Evolutionary conservation across 345 rosid species (phyloP).

Genomic region (Eucalyptus urophylla): DNA sequence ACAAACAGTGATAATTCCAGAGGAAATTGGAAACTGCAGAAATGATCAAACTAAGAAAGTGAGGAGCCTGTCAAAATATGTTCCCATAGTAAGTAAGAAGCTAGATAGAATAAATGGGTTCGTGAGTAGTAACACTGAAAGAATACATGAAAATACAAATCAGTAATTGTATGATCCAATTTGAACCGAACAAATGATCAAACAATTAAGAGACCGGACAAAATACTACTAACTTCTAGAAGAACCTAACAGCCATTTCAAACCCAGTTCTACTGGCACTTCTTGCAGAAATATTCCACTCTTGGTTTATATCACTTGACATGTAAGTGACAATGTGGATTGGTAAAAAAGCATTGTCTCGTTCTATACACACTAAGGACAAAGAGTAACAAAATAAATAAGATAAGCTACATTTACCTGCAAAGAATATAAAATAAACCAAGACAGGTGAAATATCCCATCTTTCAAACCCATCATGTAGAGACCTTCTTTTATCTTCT

Average conservation of each 20-base stretch:
- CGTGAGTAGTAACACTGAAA: background rate
- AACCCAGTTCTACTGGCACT: background rate
- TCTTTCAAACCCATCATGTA: constrained; percentile 95
- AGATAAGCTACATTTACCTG: constrained; percentile 30
- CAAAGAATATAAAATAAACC: constrained; percentile 75
- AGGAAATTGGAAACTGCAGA: constrained; percentile 84
- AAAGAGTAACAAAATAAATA: background rate
- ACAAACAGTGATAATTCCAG: constrained; percentile 75
- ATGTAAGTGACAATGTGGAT: background rate
- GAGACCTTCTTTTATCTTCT: constrained; percentile 93
- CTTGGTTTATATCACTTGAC: background rate
- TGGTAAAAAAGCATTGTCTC: background rate
- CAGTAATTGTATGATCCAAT: background rate
- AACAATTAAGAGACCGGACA: background rate
- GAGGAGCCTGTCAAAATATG: background rate
- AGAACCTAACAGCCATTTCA: background rate
- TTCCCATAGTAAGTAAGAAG: background rate
- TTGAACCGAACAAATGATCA: background rate
- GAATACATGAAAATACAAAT: background rate
- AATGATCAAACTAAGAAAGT: background rate
- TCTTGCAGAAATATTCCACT: background rate
- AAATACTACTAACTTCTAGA: background rate
- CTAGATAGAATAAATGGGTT: background rate
- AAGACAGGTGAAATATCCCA: constrained; percentile 77
- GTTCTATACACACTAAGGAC: background rate